These are phyloP conservation scores for Dipodascus albidus DNA, from an alignment of 805 yeast genomes.

Conservation along the genomic window DNA sequence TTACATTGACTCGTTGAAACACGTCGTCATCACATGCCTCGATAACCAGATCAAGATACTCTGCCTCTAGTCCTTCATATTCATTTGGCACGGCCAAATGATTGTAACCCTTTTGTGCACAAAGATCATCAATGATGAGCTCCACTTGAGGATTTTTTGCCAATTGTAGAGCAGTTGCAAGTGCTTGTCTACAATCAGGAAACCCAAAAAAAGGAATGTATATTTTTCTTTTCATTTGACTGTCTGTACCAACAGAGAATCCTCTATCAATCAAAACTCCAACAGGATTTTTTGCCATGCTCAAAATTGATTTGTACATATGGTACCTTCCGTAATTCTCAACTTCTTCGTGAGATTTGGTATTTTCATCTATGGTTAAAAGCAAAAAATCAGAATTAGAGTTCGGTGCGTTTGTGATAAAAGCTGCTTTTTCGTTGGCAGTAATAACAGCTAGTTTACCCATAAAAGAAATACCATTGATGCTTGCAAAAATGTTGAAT, in stretches of 20 bases:
- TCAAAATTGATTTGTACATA: constrained; percentile 3
- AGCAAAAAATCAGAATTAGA: constrained; percentile 2
- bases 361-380: constrained; percentile 4
- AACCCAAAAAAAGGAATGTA: constrained; percentile 11
- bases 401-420: constrained; percentile 2
- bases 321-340: constrained; percentile 5
- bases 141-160: constrained; percentile 8
- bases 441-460: constrained; percentile 4
- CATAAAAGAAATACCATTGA: not conserved
- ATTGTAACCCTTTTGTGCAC: not conserved
- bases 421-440: constrained; percentile 2
- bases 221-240: constrained; percentile 4
- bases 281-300: not conserved
- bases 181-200: constrained; percentile 9
- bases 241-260: constrained; percentile 5
- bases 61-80: not conserved
- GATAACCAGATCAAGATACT: not conserved
- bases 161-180: constrained; percentile 11
- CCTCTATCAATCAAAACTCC: constrained; percentile 10
- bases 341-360: not conserved
- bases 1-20: not conserved
- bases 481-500: constrained; percentile 9
- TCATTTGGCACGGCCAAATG: not conserved
- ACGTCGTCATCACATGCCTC: not conserved
- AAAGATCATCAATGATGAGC: constrained; percentile 9